These are phyloP conservation scores for Nothophaeocryptopus gaeumannii DNA, from an alignment of 2,329 filamentous ascomycete species.

Conservation along the genomic window DNA sequence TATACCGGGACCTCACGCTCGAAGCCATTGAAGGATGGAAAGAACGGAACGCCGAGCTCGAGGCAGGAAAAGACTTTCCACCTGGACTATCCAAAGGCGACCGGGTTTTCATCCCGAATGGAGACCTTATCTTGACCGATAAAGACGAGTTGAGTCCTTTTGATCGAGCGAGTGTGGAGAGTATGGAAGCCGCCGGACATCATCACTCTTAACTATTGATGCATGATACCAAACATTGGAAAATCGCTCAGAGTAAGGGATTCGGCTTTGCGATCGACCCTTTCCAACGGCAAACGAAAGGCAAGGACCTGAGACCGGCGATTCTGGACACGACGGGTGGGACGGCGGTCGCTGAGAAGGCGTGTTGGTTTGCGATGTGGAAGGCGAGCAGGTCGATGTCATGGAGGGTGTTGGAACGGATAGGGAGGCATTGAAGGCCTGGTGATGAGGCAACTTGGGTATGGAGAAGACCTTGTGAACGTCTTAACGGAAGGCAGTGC, in stretches of 20 bases:
- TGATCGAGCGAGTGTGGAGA: constrained; percentile 9
- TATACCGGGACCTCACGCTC: constrained; percentile 21
- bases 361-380: constrained; percentile 12
- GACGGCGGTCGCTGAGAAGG: constrained; percentile 10
- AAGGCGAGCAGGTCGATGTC: neutral
- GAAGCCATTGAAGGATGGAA: constrained; percentile 31
- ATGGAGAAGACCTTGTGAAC: neutral
- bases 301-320: neutral
- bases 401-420: neutral
- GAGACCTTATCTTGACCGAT: constrained; percentile 9
- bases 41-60: constrained; percentile 27
- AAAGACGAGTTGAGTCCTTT: constrained; percentile 1
- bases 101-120: neutral
- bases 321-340: constrained; percentile 14
- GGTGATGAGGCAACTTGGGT: neutral
- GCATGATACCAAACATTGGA: constrained; percentile 1
- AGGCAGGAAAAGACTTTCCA: neutral
- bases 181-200: constrained; percentile 10
- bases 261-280: constrained; percentile 11
- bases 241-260: constrained; percentile 6
- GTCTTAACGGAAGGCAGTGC: neutral
- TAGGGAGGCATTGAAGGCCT: neutral
- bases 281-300: constrained; percentile 6
- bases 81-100: constrained; percentile 2
- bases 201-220: constrained; percentile 9